Evolutionary conservation across 2,329 filamentous ascomycete species (phyloP).

Genomic region (Colletotrichum siamense): DNA sequence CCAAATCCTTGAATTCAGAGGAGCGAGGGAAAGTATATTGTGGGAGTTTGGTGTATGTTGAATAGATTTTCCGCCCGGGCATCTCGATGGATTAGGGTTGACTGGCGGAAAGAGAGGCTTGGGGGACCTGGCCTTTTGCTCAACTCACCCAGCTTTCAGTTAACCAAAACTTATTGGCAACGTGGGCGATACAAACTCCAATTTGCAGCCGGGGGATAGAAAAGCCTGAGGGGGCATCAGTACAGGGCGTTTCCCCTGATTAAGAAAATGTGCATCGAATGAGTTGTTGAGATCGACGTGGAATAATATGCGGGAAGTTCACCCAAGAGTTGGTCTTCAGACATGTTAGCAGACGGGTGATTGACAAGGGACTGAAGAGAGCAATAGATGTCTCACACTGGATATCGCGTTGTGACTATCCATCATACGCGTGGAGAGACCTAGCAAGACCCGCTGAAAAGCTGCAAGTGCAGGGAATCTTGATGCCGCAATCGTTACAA

Average conservation of each 20-base stretch:
- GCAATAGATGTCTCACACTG: not conserved
- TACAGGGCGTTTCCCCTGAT: not conserved
- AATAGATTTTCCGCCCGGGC: not conserved
- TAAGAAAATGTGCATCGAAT: constrained; percentile 4
- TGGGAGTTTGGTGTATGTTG: not conserved
- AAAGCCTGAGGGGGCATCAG: not conserved
- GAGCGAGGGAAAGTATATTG: not conserved
- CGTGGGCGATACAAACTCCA: not conserved
- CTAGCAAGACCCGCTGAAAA: constrained; percentile 9
- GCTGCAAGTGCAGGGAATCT: constrained; percentile 2
- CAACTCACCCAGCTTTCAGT: not conserved
- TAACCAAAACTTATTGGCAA: not conserved
- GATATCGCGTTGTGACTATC: not conserved
- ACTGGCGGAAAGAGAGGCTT: not conserved
- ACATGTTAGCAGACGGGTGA: not conserved
- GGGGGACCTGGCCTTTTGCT: not conserved
- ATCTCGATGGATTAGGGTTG: not conserved
- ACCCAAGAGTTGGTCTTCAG: not conserved
- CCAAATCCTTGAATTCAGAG: not conserved
- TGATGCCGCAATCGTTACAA: not conserved
- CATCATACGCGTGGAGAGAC: not conserved
- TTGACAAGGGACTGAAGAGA: not conserved
- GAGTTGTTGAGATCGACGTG: not conserved
- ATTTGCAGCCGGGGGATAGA: not conserved
- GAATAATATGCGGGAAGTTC: not conserved